Percentiles rank a stretch among this genome's conserved stretches.
phyloP scores from a whole-genome alignment of 2,329 filamentous ascomycete genomes.

The Diaporthe batatas region DNA sequence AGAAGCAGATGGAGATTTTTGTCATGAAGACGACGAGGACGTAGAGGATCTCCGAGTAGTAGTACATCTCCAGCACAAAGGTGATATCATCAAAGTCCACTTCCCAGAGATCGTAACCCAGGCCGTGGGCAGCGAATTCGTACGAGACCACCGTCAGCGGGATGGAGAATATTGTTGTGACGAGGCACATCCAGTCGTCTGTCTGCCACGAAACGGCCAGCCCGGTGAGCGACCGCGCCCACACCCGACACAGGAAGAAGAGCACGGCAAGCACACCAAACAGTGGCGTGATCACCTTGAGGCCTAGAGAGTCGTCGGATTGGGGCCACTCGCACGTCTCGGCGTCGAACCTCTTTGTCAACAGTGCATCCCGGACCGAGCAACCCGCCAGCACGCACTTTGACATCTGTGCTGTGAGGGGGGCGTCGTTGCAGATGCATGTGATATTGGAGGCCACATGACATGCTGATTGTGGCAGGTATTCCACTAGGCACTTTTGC shows the following conservation, averaged over 20 bases:
- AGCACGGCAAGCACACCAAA: slow-evolving; percentile 29
- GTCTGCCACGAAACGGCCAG: slow-evolving; percentile 22
- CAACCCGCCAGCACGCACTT: slow-evolving; percentile 5
- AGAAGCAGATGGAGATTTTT: slow-evolving; percentile 33
- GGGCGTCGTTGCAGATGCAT: slow-evolving; percentile 26
- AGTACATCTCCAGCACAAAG: slow-evolving; percentile 33
- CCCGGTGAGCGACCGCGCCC: slow-evolving; percentile 28
- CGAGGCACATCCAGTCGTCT: slow-evolving; percentile 25
- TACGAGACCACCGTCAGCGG: slow-evolving; percentile 30
- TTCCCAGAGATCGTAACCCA: slow-evolving; percentile 4
- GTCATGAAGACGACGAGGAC: slow-evolving; percentile 14
- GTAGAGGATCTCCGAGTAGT: slow-evolving; percentile 17
- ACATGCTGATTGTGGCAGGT: slow-evolving; percentile 7
- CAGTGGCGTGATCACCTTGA: slow-evolving; percentile 31
- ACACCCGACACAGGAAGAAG: slow-evolving; percentile 26
- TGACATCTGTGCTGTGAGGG: slow-evolving; percentile 11
- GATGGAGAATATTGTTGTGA: slow-evolving; percentile 17
- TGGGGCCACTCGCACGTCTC: background rate
- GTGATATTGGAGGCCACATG: slow-evolving; percentile 28
- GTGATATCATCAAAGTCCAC: slow-evolving; percentile 18
- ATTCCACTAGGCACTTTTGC: background rate
- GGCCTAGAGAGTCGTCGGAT: slow-evolving; percentile 12
- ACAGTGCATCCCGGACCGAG: slow-evolving; percentile 20
- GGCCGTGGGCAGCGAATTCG: slow-evolving; percentile 19
- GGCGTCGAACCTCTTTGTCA: slow-evolving; percentile 26